phyloP scores from a whole-genome alignment of 495 filamentous ascomycete species.

The Trichoderma erinaceum region DNA sequence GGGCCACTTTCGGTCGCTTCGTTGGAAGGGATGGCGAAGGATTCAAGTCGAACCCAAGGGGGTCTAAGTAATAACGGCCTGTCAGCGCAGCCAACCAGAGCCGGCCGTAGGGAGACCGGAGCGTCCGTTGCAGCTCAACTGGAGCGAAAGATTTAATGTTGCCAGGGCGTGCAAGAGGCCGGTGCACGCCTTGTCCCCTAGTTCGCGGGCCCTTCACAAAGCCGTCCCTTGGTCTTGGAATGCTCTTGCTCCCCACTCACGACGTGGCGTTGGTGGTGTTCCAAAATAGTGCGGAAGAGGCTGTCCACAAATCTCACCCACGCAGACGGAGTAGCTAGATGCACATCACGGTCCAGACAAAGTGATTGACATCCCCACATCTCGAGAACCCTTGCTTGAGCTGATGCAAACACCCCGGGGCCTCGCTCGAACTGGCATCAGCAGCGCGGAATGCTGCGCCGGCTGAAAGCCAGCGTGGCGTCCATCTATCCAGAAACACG shows the following conservation, averaged over 20 bases:
- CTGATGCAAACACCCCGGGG: background rate
- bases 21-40: conserved; percentile 14
- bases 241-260: background rate
- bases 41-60: background rate
- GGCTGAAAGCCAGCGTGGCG: background rate
- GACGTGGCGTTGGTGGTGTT: conserved; percentile 12
- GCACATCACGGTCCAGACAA: conserved; percentile 13
- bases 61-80: background rate
- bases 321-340: conserved; percentile 7
- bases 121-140: conserved; percentile 2
- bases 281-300: conserved; percentile 4
- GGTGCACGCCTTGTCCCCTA: background rate
- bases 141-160: background rate
- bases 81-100: conserved; percentile 2
- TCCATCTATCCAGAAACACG: conserved; percentile 6
- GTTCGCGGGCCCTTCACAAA: background rate
- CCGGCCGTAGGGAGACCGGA: background rate
- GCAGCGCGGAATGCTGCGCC: background rate
- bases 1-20: conserved; percentile 10
- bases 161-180: background rate
- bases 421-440: background rate
- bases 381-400: background rate
- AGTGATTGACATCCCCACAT: conserved; percentile 13
- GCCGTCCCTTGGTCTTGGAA: conserved; percentile 11
- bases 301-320: conserved; percentile 11